Conservation (phyloP, 257 asterid genomes). For the Salvia miltiorrhiza region DNA sequence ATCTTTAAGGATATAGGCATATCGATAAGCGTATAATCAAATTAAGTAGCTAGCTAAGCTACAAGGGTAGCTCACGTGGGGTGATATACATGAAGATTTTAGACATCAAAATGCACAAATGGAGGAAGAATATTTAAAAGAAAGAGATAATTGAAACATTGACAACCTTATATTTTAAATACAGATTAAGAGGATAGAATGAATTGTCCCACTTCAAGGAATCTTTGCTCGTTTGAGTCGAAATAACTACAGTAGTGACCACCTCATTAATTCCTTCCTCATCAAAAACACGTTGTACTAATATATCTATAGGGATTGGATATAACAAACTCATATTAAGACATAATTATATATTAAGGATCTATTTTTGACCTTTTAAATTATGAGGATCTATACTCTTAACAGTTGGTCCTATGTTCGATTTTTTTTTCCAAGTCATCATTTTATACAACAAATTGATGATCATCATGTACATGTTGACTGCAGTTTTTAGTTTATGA, state of each 20-base stretch:
- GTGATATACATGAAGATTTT: constrained; percentile 18
- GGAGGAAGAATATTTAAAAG: constrained; percentile 22
- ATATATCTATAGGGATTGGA: too few species aligned
- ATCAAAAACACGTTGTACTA: background rate
- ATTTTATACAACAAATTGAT: too few species aligned
- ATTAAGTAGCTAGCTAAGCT: background rate
- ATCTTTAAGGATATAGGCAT: background rate
- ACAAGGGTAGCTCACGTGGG: constrained; percentile 37
- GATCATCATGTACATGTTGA: too few species aligned
- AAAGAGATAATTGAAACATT: constrained; percentile 32
- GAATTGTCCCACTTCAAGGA: constrained; percentile 1
- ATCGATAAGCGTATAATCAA: background rate
- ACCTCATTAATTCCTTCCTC: background rate
- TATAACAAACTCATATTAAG: too few species aligned
- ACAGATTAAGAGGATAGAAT: constrained; percentile 20
- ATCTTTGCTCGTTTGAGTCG: background rate
- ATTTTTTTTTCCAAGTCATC: too few species aligned
- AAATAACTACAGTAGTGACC: background rate
- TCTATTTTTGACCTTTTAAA: too few species aligned
- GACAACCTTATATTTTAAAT: constrained; percentile 35
- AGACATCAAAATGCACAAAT: constrained; percentile 5
- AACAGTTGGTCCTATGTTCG: too few species aligned
- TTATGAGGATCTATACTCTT: too few species aligned
- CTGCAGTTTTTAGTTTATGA: too few species aligned
- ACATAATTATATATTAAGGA: too few species aligned